Evolutionary conservation across 1,139 yeast species (phyloP), one percentile per base, ranked within the genome.

Genomic region (Wickerhamiella pararugosa): DNA sequence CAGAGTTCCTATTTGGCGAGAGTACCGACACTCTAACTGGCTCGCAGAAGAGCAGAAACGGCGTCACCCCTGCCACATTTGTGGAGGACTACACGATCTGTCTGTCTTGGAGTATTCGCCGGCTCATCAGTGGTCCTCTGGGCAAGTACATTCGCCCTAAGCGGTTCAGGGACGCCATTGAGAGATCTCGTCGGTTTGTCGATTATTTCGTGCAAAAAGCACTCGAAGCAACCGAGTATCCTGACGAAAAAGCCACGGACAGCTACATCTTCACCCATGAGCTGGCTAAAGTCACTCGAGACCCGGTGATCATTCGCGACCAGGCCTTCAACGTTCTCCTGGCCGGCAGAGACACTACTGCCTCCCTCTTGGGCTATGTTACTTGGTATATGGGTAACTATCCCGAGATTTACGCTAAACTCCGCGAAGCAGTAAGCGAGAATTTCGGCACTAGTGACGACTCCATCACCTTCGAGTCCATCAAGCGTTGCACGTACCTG

Each of bases 1-100:
- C 78, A 10, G 77, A 73, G 54, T 72, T 73, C 51, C 60, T 74
- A 49, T 73, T 73, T 56, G 79, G 79, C 27, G 71, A 69, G 51
- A 65, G 73, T 7, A 70, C 66, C n/a, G 61, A 62, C 42, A 11
- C 36, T 25, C 41, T 37, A 4, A 28, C 7, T 9, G 70, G 66
- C n/a, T 42, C 43, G 21, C 32, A 43, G 28, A 39, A 40, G 11
- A 33, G 31, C 26, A 42, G 43, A 34, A 45, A 49, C 39, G 52
- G 52, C 26, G 49, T 55, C 10, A 39, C 49, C 26, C 54, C 57
- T 15, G 43, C 46, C 15, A 62, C 60, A 8, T 71, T 72, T 53
- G 70, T 71, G 34, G 56, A 59, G 3, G 63, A 72, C 5, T 72
- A 72, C 57, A 68, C 70, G 49, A 47, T 49, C 31, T 56, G 71